These are phyloP conservation scores for Dactylellina sp. DNA, from an alignment of 2,329 filamentous ascomycete genomes.

Conservation along the genomic window DNA sequence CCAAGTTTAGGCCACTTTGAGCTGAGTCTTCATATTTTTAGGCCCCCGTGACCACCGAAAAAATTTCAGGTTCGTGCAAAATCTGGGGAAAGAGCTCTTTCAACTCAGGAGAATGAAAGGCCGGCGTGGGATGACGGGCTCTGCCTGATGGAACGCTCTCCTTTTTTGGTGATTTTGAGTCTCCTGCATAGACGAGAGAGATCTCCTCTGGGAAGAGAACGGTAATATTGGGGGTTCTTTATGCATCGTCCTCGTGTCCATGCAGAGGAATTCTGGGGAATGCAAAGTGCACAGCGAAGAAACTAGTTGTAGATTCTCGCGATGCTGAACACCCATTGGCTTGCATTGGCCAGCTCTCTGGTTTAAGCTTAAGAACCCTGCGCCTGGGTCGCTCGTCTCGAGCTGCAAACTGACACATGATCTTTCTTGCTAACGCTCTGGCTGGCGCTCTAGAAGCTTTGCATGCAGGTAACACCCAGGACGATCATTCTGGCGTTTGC, in stretches of 20 bases:
- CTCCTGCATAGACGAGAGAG: slow-evolving; percentile 52
- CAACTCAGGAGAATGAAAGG: slow-evolving; percentile 25
- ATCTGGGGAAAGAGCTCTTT: slow-evolving; percentile 56
- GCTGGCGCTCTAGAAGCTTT: slow-evolving; percentile 36
- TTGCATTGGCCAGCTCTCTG: background rate
- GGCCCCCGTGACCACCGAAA: slow-evolving; percentile 53
- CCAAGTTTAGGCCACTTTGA: slow-evolving; percentile 40
- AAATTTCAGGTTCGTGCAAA: slow-evolving; percentile 43
- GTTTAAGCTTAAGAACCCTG: slow-evolving; percentile 53
- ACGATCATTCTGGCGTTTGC: slow-evolving; percentile 53
- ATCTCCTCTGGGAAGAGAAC: background rate
- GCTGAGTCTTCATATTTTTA: slow-evolving; percentile 32
- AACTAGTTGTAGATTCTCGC: background rate
- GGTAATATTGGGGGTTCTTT: slow-evolving; percentile 14
- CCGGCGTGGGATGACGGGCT: slow-evolving; percentile 1
- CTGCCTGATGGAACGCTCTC: slow-evolving; percentile 35
- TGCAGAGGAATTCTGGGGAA: slow-evolving; percentile 39
- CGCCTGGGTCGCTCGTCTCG: slow-evolving; percentile 39
- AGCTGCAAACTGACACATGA: slow-evolving; percentile 55
- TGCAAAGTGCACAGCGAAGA: slow-evolving; percentile 18
- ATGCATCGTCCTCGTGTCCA: slow-evolving; percentile 42
- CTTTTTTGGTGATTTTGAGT: no score
- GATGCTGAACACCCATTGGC: slow-evolving; percentile 6
- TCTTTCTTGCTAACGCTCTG: slow-evolving; percentile 12
- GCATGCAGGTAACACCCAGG: slow-evolving; percentile 28